A percentile compares a stretch with the other conserved stretches of the same genome.
phyloP scores from a whole-genome alignment of 2,329 filamentous ascomycete species.

The Aspergillus oerlinghausenensis region DNA sequence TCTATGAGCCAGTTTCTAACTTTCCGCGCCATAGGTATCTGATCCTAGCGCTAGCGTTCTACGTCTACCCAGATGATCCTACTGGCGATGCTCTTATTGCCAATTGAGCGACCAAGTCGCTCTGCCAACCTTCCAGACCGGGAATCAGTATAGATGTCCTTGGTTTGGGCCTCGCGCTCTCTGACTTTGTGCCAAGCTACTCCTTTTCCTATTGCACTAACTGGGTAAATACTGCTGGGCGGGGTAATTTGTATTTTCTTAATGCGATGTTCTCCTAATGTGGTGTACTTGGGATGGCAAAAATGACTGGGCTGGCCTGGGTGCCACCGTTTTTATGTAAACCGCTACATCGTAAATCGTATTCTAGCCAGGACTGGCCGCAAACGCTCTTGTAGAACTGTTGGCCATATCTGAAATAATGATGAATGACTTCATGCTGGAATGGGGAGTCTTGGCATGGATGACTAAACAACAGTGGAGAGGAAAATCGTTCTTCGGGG shows the following conservation, averaged over 20 bases:
- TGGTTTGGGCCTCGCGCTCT: neutral
- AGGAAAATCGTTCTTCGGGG: slow-evolving; percentile 23
- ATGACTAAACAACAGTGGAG: slow-evolving; percentile 17
- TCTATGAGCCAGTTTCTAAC: slow-evolving; percentile 2
- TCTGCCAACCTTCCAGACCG: neutral
- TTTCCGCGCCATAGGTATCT: slow-evolving; percentile 29
- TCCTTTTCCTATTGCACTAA: neutral
- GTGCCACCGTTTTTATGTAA: neutral
- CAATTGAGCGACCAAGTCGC: slow-evolving; percentile 1
- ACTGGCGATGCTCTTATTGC: slow-evolving; percentile 13
- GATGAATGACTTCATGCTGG: neutral
- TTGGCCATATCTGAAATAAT: neutral
- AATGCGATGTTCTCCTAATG: too few relatives aligned
- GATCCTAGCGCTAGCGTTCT: slow-evolving; percentile 47
- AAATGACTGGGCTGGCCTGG: neutral
- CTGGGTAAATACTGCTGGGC: slow-evolving; percentile 11
- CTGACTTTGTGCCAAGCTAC: neutral
- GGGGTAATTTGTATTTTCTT: neutral
- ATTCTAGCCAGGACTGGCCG: neutral
- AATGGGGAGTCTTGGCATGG: slow-evolving; percentile 8
- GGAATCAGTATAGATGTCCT: neutral
- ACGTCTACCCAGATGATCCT: slow-evolving; percentile 44
- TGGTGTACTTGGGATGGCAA: neutral
- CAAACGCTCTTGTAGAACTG: neutral
- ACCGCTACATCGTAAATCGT: neutral